Base-by-base conservation (phyloP, 2,329 filamentous ascomycete species). In the Lachnellula hyalina region DNA sequence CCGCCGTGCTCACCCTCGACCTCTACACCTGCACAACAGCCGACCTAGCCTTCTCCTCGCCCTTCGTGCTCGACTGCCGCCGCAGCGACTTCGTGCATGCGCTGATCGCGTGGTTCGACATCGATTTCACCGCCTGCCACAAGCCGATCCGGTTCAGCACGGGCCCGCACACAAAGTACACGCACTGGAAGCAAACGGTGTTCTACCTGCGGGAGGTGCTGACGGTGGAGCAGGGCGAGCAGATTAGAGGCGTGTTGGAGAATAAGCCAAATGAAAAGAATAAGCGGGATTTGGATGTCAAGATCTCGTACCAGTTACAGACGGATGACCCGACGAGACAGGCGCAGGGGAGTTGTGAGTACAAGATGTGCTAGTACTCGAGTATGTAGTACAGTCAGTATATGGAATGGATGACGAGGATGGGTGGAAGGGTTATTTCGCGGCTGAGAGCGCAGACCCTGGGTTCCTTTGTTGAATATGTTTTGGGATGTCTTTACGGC, bases 141-240 rank as follows among this genome's bases (percentile, higher is more conserved):
- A 97, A 97, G 82, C 89, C 91, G 34, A 91, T 99, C 70, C 84
- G 86, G 69, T 99, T 99, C 81, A 96, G 90, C 52, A 99, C 94
- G 17, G 94, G 94, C 21, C 94, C 94, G 28, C 94, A 97, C 76
- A 95, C 93, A 66, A 97, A 96, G 77, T 97, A 97, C 77, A 99
- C 94, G 17, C 94, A 99, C 81, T 99, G 94, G 94, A 99, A 99
- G 79, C 94, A 99, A 79, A 99, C 94, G 12, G 94, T 99, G 60
- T 97, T 99, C 77, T 99, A 99, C 77, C 80, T 99, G 61, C 84
- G 89, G 68, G 92, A 99, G 65, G 89, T 96, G 35, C 77, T 99
- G 61, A 97, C 92, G 17, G 91, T 96, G 38, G 87, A 96, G 73
- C 81, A 90, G 68, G 90, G 87, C 54, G 94, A 99, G 78, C 79